phyloP scores from a whole-genome alignment of 2,329 filamentous ascomycete genomes.

The Aspergillus sp. region DNA sequence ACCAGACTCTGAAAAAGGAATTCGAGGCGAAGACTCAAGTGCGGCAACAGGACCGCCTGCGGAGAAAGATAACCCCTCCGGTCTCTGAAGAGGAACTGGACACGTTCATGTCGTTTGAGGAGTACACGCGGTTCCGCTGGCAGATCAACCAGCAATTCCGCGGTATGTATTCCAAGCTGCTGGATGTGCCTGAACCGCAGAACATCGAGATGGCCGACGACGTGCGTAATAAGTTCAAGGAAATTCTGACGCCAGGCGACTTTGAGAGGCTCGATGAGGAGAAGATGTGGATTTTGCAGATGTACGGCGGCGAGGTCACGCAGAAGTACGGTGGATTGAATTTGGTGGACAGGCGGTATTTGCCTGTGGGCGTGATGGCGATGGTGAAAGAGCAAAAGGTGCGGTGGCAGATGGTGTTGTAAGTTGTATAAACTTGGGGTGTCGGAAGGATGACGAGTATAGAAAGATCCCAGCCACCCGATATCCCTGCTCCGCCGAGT shows the following conservation, averaged over 20 bases:
- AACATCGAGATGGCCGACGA: slow-evolving; percentile 18
- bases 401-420: slow-evolving; percentile 43
- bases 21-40: slow-evolving; percentile 18
- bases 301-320: slow-evolving; percentile 35
- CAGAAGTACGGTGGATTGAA: slow-evolving; percentile 36
- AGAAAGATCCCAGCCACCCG: too few species aligned
- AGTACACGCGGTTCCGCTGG: slow-evolving; percentile 31
- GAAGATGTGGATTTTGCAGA: slow-evolving; percentile 34
- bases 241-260: slow-evolving; percentile 5
- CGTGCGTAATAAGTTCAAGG: slow-evolving; percentile 19
- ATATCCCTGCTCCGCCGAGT: too few species aligned
- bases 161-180: slow-evolving; percentile 27
- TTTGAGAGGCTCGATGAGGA: slow-evolving; percentile 7
- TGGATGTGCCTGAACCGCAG: slow-evolving; percentile 19
- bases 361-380: slow-evolving; percentile 38
- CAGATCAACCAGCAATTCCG: not conserved
- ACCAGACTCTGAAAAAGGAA: slow-evolving; percentile 19
- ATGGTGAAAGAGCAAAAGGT: slow-evolving; percentile 44
- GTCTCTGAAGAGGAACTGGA: slow-evolving; percentile 14
- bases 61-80: not conserved
- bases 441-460: too few species aligned
- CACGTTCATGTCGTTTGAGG: slow-evolving; percentile 36
- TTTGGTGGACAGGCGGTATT: slow-evolving; percentile 40
- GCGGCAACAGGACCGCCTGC: slow-evolving; percentile 1
- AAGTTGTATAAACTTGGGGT: slow-evolving; percentile 9